Evolutionary conservation across 169 alveolate species (phyloP), one percentile per base, ranked within the genome.

Genomic region (Babesia gibsoni): DNA sequence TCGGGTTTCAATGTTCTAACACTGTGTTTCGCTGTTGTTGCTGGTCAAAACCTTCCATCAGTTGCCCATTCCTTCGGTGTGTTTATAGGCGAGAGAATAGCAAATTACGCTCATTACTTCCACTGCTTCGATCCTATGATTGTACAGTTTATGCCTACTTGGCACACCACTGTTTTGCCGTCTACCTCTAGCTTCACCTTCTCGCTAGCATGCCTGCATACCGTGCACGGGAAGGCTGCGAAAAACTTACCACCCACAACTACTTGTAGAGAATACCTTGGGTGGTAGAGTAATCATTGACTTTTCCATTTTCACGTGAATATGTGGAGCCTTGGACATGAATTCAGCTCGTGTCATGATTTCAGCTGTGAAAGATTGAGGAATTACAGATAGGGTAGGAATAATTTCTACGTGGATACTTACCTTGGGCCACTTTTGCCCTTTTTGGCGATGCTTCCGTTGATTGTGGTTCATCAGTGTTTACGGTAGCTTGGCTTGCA

Each of bases 221-320:
- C 18, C 45, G 49, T 54, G 65, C 20, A 22, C n/a, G 22, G 46
- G 25, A 25, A 18, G n/a, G 9, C 35, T 4, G 8, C 7, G 14
- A n/a, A n/a, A n/a, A 22, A 25, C 45, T 36, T 73, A 86, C 92
- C 92, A 86, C 49, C 92, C 92, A 43, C 90, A 81, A 66, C 88
- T 86, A 14, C 83, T 89, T 22, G 92, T 86, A 29, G 89, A 82
- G 61, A 86, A 86, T 29, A 52, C 39, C 72, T 88, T 69, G 37
- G 90, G 88, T 20, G 43, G 48, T 8, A 42, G 42, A 2, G 67
- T 58, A 33, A 73, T 54, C 20, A 49, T 33, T 18, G 78, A 39
- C 14, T 73, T 67, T 29, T 72, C 85, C 32, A 80, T 52, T 48
- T 61, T 73, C 30, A 86, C 70, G 41, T 75, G 75, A 25, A 86